Percentiles rank a stretch among this genome's conserved stretches.
Conservation (phyloP, 1,284 basidiomycete genomes). For the Ceratorhiza oryzae-sativae region DNA sequence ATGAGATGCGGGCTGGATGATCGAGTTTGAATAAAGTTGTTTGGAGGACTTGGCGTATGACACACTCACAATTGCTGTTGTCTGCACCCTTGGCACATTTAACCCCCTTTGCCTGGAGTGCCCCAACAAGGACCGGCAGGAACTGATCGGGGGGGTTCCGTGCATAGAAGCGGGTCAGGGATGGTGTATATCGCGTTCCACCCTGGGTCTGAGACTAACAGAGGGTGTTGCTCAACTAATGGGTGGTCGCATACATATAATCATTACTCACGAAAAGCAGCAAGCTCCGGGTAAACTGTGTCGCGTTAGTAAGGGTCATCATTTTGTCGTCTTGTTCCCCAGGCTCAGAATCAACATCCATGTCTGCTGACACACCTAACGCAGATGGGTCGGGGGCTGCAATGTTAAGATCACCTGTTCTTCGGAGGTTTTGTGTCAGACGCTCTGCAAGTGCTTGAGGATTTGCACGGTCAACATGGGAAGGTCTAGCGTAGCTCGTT, state of each 20-base stretch:
- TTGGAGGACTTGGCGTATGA: background rate
- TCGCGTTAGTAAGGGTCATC: conserved; percentile 41
- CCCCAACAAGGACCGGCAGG: conserved; percentile 30
- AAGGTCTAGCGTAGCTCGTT: conserved; percentile 30
- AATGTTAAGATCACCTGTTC: conserved; percentile 41
- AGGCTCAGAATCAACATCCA: conserved; percentile 27
- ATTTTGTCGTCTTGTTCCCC: conserved; percentile 39
- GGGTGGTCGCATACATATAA: background rate
- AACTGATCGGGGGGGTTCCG: conserved; percentile 10
- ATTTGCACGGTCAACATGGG: conserved; percentile 38
- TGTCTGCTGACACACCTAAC: conserved; percentile 8
- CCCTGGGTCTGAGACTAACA: conserved; percentile 43
- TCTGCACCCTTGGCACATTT: conserved; percentile 39
- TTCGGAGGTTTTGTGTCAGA: conserved; percentile 36
- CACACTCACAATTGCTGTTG: conserved; percentile 11
- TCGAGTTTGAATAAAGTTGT: background rate
- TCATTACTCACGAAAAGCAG: conserved; percentile 42
- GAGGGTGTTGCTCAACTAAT: background rate
- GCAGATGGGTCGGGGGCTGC: conserved; percentile 37
- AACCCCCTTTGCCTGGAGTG: conserved; percentile 32
- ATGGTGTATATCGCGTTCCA: conserved; percentile 42
- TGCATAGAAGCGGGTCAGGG: conserved; percentile 43
- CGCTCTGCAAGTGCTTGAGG: conserved; percentile 41
- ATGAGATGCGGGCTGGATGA: conserved; percentile 21
- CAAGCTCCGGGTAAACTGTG: conserved; percentile 42